These are phyloP conservation scores for Xylaria intraflava DNA, from an alignment of 495 filamentous ascomycete genomes.

Conservation along the genomic window DNA sequence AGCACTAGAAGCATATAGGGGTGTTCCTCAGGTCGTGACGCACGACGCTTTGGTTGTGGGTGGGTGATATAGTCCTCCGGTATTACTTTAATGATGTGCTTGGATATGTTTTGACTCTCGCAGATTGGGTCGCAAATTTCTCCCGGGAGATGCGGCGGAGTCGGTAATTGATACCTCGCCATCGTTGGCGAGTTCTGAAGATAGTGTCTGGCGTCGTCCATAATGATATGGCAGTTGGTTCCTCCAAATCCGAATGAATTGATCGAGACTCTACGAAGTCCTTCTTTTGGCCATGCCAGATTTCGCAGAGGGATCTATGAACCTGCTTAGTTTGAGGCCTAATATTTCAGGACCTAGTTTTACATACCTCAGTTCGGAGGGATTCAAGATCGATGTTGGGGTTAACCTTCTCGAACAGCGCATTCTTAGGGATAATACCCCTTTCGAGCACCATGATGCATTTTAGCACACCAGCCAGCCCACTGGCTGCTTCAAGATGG, in stretches of 20 bases:
- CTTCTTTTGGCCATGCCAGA: constrained; percentile 14
- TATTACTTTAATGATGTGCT: too few species aligned
- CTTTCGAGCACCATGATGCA: constrained; percentile 39
- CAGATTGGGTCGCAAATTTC: too few species aligned
- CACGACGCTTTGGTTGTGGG: too few species aligned
- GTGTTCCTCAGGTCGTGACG: too few species aligned
- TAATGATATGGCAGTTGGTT: constrained; percentile 44
- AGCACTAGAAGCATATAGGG: too few species aligned
- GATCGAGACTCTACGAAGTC: constrained; percentile 33
- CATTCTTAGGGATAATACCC: constrained; percentile 27
- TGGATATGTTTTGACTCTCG: neutral
- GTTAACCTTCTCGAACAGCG: constrained; percentile 38
- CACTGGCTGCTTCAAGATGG: constrained; percentile 42
- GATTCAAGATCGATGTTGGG: constrained; percentile 22
- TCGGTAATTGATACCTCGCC: too few species aligned
- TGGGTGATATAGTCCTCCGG: too few species aligned
- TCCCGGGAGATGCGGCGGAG: too few species aligned
- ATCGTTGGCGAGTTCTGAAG: neutral
- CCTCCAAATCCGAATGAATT: constrained; percentile 49
- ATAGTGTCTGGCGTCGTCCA: constrained; percentile 32
- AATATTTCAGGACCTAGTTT: too few species aligned
- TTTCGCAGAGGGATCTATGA: neutral
- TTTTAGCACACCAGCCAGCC: constrained; percentile 46
- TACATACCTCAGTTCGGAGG: neutral
- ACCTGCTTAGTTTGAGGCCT: too few species aligned